A percentile compares a stretch with the other conserved stretches of the same genome.
phyloP scores from a whole-genome alignment of 805 yeast species.

The Millerozyma miso region DNA sequence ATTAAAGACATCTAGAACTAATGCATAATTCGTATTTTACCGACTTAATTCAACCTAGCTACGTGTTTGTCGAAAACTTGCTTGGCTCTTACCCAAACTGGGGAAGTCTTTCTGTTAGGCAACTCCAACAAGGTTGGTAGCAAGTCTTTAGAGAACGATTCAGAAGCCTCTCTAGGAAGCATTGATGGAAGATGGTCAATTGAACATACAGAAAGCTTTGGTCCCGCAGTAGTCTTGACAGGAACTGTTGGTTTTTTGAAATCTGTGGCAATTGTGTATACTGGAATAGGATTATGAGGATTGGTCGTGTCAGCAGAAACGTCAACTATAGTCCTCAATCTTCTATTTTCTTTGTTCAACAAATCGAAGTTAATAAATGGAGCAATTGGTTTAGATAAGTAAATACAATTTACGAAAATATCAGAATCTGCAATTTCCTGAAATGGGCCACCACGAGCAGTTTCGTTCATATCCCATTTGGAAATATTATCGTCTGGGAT shows the following conservation, averaged over 20 bases:
- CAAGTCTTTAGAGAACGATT: conserved; percentile 80
- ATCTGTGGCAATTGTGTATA: conserved; percentile 83
- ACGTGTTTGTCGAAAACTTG: conserved; percentile 80
- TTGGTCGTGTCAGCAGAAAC: conserved; percentile 98
- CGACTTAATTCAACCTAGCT: conserved; percentile 46
- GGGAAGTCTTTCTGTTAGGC: conserved; percentile 75
- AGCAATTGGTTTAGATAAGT: conserved; percentile 87
- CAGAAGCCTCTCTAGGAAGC: conserved; percentile 96
- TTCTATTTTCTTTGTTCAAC: conserved; percentile 66
- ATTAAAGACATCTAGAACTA: neutral
- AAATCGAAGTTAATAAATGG: conserved; percentile 76
- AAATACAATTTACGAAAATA: conserved; percentile 93
- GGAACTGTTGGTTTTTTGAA: conserved; percentile 86
- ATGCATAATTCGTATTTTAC: neutral
- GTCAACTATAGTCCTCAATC: conserved; percentile 87
- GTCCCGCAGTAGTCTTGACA: conserved; percentile 76
- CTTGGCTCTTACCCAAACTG: conserved; percentile 91
- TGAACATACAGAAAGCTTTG: conserved; percentile 85
- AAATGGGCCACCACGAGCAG: conserved; percentile 97
- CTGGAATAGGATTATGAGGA: conserved; percentile 97
- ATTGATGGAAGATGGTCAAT: conserved; percentile 95
- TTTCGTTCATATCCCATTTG: conserved; percentile 97
- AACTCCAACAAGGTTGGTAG: conserved; percentile 84
- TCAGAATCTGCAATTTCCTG: conserved; percentile 83
- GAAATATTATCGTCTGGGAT: conserved; percentile 77